Percentiles rank a stretch among this genome's conserved stretches.
These are phyloP conservation scores for Ogataea polymorpha DNA, from an alignment of 805 yeast genomes.

Conservation along the genomic window DNA sequence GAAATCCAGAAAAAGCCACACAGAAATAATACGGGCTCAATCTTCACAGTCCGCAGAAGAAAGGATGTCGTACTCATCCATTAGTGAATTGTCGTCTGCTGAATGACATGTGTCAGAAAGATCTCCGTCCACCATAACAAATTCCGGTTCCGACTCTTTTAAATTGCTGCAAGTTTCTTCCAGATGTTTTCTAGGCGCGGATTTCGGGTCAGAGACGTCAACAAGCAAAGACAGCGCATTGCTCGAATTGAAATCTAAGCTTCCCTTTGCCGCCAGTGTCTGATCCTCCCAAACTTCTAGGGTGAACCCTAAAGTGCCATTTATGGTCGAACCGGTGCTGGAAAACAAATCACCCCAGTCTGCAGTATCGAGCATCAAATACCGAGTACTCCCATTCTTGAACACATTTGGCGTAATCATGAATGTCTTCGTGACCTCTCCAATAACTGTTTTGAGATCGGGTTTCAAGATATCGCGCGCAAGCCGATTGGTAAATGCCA, in stretches of 20 bases:
- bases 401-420: constrained; percentile 14
- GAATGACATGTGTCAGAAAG: not conserved
- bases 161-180: not conserved
- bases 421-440: constrained; percentile 1
- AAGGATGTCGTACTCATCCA: constrained; percentile 25
- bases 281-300: not conserved
- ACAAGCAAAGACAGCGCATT: not conserved
- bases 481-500: constrained; percentile 9
- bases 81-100: constrained; percentile 4
- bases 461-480: constrained; percentile 10
- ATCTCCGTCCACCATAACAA: constrained; percentile 1
- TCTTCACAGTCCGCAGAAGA: constrained; percentile 23
- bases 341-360: constrained; percentile 4
- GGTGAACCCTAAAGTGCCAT: not conserved
- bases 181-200: not conserved
- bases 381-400: constrained; percentile 10
- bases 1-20: not conserved
- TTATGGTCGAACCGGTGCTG: not conserved
- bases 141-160: not conserved
- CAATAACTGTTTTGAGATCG: constrained; percentile 6
- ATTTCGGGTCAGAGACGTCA: not conserved
- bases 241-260: not conserved
- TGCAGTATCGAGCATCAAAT: constrained; percentile 11
- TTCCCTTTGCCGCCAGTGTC: not conserved
- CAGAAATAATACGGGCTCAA: not conserved